Conservation (phyloP, 192 early-diverging fungal genomes). For the Neocallimastix lanati region DNA sequence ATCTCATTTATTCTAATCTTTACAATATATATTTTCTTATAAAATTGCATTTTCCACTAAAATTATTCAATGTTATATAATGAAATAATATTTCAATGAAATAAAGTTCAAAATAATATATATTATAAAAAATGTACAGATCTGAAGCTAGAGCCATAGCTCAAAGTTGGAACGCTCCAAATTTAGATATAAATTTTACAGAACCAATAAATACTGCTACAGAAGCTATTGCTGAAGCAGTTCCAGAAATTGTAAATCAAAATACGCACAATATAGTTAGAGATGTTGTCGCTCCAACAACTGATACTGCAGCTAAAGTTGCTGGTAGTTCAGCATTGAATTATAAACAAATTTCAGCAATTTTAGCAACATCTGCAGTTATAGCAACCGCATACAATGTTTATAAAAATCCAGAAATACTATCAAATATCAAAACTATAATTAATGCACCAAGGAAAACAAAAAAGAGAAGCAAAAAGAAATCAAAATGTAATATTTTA, state of each 20-base stretch:
- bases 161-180: background rate
- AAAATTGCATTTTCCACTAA: too few relatives aligned
- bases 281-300: background rate
- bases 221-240: background rate
- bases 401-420: background rate
- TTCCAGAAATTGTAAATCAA: background rate
- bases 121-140: background rate
- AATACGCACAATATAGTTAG: background rate
- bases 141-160: background rate
- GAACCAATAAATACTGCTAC: background rate
- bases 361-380: background rate
- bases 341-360: background rate
- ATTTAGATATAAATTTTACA: background rate
- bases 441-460: background rate
- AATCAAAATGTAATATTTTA: background rate
- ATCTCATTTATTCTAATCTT: too few relatives aligned
- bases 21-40: too few relatives aligned
- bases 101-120: too few relatives aligned
- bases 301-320: background rate
- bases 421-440: background rate
- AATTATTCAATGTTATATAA: too few relatives aligned
- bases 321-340: background rate
- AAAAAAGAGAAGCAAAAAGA: background rate
- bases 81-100: too few relatives aligned
- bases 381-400: background rate